These are phyloP conservation scores for Sugiyamaella xylanicola DNA, from an alignment of 1,139 yeast genomes.

Conservation along the genomic window DNA sequence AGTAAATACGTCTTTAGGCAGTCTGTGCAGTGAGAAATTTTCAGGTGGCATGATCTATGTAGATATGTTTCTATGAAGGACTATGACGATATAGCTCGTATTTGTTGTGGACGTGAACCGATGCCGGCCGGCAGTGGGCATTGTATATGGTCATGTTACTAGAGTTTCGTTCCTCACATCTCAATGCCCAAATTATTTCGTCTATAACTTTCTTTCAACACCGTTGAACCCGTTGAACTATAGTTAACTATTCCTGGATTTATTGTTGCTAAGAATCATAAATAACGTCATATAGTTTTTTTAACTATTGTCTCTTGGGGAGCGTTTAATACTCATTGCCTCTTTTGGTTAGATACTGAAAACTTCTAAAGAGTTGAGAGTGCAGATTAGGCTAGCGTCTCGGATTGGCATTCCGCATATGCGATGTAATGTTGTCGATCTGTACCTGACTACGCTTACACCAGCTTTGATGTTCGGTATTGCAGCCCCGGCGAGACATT, in stretches of 20 bases:
- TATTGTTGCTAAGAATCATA: too few relatives aligned
- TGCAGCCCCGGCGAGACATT: not conserved
- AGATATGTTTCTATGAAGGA: constrained; percentile 22
- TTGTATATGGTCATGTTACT: too few relatives aligned
- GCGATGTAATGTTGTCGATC: not conserved
- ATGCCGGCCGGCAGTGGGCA: too few relatives aligned
- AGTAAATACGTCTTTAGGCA: not conserved
- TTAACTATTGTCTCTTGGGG: too few relatives aligned
- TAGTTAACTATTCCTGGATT: too few relatives aligned
- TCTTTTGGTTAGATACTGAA: not conserved
- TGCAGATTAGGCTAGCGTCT: not conserved
- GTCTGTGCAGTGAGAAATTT: constrained; percentile 36
- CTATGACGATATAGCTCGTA: too few relatives aligned
- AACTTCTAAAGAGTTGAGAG: not conserved
- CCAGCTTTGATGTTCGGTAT: not conserved
- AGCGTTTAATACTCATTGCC: not conserved
- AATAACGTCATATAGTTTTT: too few relatives aligned
- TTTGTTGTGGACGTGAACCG: too few relatives aligned
- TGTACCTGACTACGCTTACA: not conserved
- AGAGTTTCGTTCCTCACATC: too few relatives aligned
- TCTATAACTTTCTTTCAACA: too few relatives aligned
- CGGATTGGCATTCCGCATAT: not conserved
- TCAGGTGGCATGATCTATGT: constrained; percentile 44
- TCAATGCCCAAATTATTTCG: too few relatives aligned
- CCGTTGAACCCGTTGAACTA: too few relatives aligned